Percentiles rank a stretch among this genome's conserved stretches.
Conservation (phyloP, 352 stramenopile genomes). For the Globisporangium paroecandrum region DNA sequence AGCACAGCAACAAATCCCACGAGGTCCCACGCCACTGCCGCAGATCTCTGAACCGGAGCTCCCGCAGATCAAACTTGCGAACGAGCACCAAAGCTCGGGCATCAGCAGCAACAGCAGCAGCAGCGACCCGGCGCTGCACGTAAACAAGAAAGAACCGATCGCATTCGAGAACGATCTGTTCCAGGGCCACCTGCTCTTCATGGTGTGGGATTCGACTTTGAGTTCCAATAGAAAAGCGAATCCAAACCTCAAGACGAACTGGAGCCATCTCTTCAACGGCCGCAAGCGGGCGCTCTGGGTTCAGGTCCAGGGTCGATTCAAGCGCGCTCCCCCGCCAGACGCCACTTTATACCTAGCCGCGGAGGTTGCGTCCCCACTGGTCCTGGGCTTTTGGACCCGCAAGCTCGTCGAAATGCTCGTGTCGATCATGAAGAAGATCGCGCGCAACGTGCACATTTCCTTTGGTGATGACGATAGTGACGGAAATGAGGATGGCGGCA, state of each 20-base stretch:
- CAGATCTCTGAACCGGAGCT: slow-evolving; percentile 17
- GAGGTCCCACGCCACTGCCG: slow-evolving; percentile 1
- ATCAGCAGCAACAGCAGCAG: slow-evolving; percentile 12
- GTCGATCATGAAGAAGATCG: slow-evolving; percentile 32
- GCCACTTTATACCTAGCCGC: slow-evolving; percentile 46
- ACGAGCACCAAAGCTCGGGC: slow-evolving; percentile 22
- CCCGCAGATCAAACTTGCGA: slow-evolving; percentile 29
- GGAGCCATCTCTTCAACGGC: slow-evolving; percentile 33
- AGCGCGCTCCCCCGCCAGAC: slow-evolving; percentile 23
- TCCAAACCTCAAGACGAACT: slow-evolving; percentile 5
- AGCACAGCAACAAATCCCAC: background rate
- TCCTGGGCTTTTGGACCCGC: slow-evolving; percentile 31
- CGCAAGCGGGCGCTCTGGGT: slow-evolving; percentile 45
- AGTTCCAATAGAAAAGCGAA: background rate
- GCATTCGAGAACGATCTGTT: slow-evolving; percentile 50
- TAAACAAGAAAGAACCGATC: slow-evolving; percentile 38
- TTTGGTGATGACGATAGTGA: slow-evolving; percentile 23
- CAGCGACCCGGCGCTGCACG: background rate
- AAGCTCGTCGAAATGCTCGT: slow-evolving; percentile 37
- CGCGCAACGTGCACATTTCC: slow-evolving; percentile 33
- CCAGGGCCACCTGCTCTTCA: slow-evolving; percentile 31
- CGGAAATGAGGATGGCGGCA: background rate
- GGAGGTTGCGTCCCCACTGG: slow-evolving; percentile 35
- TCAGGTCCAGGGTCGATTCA: slow-evolving; percentile 66
- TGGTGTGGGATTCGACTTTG: slow-evolving; percentile 27